Percentiles rank a stretch among this genome's conserved stretches.
phyloP scores from a whole-genome alignment of 2,329 filamentous ascomycete species.

The Trichoderma simmonsii region DNA sequence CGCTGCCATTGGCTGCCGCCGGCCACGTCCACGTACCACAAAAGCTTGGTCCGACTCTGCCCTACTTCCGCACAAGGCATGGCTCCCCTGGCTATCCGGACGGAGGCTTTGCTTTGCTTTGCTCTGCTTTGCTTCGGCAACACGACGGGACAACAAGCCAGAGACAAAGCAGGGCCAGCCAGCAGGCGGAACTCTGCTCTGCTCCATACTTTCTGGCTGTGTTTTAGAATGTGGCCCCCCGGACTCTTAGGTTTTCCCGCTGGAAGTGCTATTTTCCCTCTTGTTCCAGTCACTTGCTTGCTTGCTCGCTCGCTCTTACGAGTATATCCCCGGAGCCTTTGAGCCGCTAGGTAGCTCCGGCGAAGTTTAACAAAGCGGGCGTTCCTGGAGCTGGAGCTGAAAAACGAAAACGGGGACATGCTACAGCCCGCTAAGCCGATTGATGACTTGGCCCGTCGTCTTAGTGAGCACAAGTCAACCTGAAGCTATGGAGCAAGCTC shows the following conservation, averaged over 20 bases:
- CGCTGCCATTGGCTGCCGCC: not conserved
- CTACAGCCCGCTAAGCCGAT: not conserved
- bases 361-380: constrained; percentile 13
- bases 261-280: not conserved
- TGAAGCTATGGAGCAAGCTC: not conserved
- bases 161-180: not conserved
- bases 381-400: constrained; percentile 14
- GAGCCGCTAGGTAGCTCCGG: constrained; percentile 1
- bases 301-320: not conserved
- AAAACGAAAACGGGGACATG: not conserved
- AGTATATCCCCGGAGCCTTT: not conserved
- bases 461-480: not conserved
- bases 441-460: not conserved
- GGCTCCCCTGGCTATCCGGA: not conserved
- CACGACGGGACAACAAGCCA: not conserved
- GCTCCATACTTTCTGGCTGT: not conserved
- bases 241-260: not conserved
- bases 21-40: constrained; percentile 3
- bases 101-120: not conserved
- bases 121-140: not conserved
- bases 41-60: not conserved
- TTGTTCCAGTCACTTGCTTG: not conserved
- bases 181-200: not conserved
- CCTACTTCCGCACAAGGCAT: not conserved
- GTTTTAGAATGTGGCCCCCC: not conserved